Conservation (phyloP, 306 rosid species). For the Cicer yamashitae region DNA sequence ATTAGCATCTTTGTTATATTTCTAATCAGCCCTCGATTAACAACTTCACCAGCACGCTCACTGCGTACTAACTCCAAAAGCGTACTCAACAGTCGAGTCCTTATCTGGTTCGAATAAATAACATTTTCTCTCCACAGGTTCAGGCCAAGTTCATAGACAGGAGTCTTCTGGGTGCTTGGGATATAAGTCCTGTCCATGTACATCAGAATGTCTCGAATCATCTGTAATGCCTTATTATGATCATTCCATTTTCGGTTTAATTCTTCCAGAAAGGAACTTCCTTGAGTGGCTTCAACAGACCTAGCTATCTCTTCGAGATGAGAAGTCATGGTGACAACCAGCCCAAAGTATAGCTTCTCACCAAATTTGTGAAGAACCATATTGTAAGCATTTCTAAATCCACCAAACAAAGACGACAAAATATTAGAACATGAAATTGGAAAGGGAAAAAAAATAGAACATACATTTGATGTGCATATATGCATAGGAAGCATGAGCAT, state of each 20-base stretch:
- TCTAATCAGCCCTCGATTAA: constrained; percentile 75
- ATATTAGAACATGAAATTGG: constrained; percentile 36
- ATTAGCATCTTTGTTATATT: constrained; percentile 74
- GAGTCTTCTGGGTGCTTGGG: constrained; percentile 63
- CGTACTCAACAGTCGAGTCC: constrained; percentile 60
- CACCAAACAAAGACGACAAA: constrained; percentile 29
- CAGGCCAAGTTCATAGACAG: constrained; percentile 83
- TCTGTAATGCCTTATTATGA: constrained; percentile 77
- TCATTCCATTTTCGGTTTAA: constrained; percentile 83
- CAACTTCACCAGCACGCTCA: constrained; percentile 80
- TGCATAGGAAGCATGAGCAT: constrained; percentile 21
- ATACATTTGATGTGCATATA: constrained; percentile 5
- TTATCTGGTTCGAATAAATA: constrained; percentile 68
- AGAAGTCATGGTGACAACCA: constrained; percentile 69
- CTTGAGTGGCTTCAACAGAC: constrained; percentile 75
- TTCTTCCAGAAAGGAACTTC: constrained; percentile 77
- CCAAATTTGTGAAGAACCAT: constrained; percentile 95
- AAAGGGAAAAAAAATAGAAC: background rate
- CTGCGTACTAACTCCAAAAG: constrained; percentile 69
- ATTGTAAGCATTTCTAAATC: constrained; percentile 81
- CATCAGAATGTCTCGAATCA: constrained; percentile 85
- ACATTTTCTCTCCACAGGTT: constrained; percentile 85
- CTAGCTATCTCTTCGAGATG: constrained; percentile 76
- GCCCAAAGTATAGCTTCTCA: constrained; percentile 78
- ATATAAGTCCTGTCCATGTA: constrained; percentile 92